phyloP scores from a whole-genome alignment of 306 rosid genomes.

The Glycine soja region DNA sequence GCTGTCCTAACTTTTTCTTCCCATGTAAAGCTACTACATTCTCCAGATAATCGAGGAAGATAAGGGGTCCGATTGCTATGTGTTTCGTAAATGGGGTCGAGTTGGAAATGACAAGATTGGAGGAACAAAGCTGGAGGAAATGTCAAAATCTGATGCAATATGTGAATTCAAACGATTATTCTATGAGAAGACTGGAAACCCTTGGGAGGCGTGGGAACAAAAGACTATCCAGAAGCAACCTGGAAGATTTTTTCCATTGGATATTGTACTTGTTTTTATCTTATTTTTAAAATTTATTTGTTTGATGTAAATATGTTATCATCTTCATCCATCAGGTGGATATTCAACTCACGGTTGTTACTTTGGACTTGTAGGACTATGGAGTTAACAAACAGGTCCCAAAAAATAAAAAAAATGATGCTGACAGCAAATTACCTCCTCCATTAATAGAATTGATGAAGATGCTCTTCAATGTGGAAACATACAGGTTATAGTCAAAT shows the following conservation, averaged over 20 bases:
- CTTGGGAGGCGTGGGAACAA: slow-evolving; percentile 99
- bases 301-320: slow-evolving; percentile 11
- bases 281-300: slow-evolving; percentile 32
- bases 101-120: slow-evolving; percentile 96
- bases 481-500: slow-evolving; percentile 75
- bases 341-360: slow-evolving; percentile 40
- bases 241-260: slow-evolving; percentile 96
- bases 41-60: slow-evolving; percentile 95
- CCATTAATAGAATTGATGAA: slow-evolving; percentile 83
- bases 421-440: slow-evolving; percentile 71
- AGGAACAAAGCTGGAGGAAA: slow-evolving; percentile 71
- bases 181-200: slow-evolving; percentile 93
- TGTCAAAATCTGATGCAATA: slow-evolving; percentile 84
- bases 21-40: slow-evolving; percentile 72
- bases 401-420: slow-evolving; percentile 57
- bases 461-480: slow-evolving; percentile 93
- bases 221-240: slow-evolving; percentile 88
- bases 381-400: slow-evolving; percentile 79
- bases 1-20: slow-evolving; percentile 43
- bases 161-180: slow-evolving; percentile 81
- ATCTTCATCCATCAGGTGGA: slow-evolving; percentile 22
- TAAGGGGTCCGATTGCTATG: slow-evolving; percentile 75
- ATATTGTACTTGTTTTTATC: slow-evolving; percentile 64
- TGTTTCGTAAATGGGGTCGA: slow-evolving; percentile 98
- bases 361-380: slow-evolving; percentile 72